phyloP scores from a whole-genome alignment of 2,329 filamentous ascomycete genomes.

The Didymella pomorum region DNA sequence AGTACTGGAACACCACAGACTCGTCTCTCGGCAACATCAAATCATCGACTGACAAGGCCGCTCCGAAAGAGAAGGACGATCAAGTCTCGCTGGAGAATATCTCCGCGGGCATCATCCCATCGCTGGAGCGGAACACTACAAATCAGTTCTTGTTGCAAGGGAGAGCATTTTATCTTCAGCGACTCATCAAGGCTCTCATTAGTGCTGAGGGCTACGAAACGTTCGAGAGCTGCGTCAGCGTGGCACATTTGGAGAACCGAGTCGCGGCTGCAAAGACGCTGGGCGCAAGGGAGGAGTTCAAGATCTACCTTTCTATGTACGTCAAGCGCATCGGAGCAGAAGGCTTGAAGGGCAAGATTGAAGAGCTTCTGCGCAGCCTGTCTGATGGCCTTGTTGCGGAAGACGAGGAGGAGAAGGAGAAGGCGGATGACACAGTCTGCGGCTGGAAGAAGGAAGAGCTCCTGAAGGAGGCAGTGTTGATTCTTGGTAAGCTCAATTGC shows the following conservation, averaged over 20 bases:
- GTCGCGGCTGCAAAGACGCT: constrained; percentile 88
- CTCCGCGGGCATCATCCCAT: constrained; percentile 91
- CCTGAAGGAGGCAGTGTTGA: constrained; percentile 88
- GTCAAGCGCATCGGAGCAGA: constrained; percentile 94
- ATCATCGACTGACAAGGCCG: constrained; percentile 58
- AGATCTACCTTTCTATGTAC: constrained; percentile 96
- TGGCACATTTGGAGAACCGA: constrained; percentile 94
- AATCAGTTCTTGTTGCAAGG: constrained; percentile 91
- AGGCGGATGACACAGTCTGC: constrained; percentile 76
- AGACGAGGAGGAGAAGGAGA: constrained; percentile 63
- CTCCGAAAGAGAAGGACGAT: constrained; percentile 53
- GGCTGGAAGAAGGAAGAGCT: constrained; percentile 91
- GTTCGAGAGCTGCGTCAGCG: constrained; percentile 89
- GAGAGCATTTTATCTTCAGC: constrained; percentile 87
- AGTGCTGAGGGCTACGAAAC: constrained; percentile 90
- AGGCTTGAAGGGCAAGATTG: constrained; percentile 84
- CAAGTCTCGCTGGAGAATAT: constrained; percentile 66
- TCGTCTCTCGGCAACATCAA: constrained; percentile 84
- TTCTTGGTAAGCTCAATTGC: constrained; percentile 71
- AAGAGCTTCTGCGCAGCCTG: constrained; percentile 85
- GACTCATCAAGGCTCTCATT: constrained; percentile 87
- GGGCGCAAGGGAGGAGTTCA: constrained; percentile 89
- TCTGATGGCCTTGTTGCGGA: constrained; percentile 72
- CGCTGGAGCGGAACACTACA: constrained; percentile 92
- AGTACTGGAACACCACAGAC: constrained; percentile 99